phyloP scores from a whole-genome alignment of 805 yeast species.

The Kodamaea hsintzibuensis region DNA sequence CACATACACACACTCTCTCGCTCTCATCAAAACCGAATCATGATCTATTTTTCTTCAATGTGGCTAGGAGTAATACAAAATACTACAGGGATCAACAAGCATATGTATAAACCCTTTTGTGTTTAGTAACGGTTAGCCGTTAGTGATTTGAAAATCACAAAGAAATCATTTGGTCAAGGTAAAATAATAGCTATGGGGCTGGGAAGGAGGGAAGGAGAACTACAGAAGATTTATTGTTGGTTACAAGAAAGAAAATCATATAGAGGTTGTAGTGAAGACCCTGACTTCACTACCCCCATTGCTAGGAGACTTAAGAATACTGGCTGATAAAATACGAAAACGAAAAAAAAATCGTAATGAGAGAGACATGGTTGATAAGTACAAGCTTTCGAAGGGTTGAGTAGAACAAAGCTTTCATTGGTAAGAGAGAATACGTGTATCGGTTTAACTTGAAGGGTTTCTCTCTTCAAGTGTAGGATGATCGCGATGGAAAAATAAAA shows the following conservation, averaged over 20 bases:
- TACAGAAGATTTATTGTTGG: not conserved
- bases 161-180: not conserved
- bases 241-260: not conserved
- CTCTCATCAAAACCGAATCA: too few relatives aligned
- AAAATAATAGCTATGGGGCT: too few relatives aligned
- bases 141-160: not conserved
- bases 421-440: too few relatives aligned
- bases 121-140: not conserved
- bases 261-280: not conserved
- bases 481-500: too few relatives aligned
- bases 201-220: not conserved
- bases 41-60: too few relatives aligned
- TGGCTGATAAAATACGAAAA: not conserved
- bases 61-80: too few relatives aligned
- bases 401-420: not conserved
- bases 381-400: not conserved
- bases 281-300: not conserved
- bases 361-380: not conserved
- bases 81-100: not conserved
- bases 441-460: too few relatives aligned
- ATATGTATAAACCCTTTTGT: not conserved
- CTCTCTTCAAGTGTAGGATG: too few relatives aligned
- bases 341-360: too few relatives aligned
- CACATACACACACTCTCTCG: too few relatives aligned
- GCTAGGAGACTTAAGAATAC: not conserved